phyloP scores from a whole-genome alignment of 352 stramenopile species.

The Phytopythium aichiense region DNA sequence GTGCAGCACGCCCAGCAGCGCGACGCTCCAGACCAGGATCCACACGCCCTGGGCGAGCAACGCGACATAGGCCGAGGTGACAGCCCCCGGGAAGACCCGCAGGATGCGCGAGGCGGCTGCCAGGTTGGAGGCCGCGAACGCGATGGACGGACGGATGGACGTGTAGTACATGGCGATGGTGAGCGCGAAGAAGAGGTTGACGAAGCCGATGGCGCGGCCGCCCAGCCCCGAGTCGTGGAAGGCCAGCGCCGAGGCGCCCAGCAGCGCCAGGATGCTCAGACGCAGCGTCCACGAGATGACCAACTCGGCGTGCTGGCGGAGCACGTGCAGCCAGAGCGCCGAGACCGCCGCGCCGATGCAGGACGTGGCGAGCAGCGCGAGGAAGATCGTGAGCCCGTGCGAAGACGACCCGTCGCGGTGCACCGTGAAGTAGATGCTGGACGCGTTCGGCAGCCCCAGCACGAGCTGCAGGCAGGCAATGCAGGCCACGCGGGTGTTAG shows the following conservation, averaged over 20 bases:
- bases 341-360: constrained; percentile 64
- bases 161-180: constrained; percentile 65
- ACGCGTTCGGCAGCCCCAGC: constrained; percentile 70
- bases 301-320: constrained; percentile 68
- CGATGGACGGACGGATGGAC: constrained; percentile 56
- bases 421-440: constrained; percentile 75
- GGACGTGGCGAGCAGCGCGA: constrained; percentile 62
- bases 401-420: constrained; percentile 55
- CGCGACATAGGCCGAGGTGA: constrained; percentile 61
- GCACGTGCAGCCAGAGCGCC: constrained; percentile 64
- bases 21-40: constrained; percentile 75
- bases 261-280: constrained; percentile 49
- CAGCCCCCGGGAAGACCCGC: constrained; percentile 67
- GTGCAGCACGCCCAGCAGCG: constrained; percentile 66
- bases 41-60: constrained; percentile 59
- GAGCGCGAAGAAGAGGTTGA: constrained; percentile 76
- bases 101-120: constrained; percentile 66
- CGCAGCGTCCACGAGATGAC: constrained; percentile 74
- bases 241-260: constrained; percentile 40
- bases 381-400: constrained; percentile 70
- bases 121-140: constrained; percentile 79
- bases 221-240: constrained; percentile 72
- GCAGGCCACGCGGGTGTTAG: too few species aligned
- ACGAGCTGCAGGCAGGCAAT: constrained; percentile 31
- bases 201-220: constrained; percentile 76